These are phyloP conservation scores for Brachypodium distachyon DNA, from an alignment of 202 grass and related monocot species.

Conservation along the genomic window DNA sequence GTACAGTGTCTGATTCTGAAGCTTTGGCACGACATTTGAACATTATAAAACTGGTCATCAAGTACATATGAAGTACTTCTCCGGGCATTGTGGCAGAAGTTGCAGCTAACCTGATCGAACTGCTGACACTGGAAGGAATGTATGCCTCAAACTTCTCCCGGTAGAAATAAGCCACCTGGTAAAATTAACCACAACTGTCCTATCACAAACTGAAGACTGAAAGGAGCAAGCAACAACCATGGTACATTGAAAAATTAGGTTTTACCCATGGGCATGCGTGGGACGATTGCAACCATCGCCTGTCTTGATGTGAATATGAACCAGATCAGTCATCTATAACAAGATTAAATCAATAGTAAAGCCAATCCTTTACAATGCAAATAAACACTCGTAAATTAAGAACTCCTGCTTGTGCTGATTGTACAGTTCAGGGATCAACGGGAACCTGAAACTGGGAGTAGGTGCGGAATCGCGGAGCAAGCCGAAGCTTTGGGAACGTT, in stretches of 20 bases:
- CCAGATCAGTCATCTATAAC: neutral
- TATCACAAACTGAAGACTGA: neutral
- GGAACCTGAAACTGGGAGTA: neutral
- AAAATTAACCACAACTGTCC: neutral
- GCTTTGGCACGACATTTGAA: neutral
- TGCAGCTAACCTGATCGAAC: constrained; percentile 27
- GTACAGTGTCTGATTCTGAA: neutral
- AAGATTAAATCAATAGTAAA: neutral
- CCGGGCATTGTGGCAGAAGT: neutral
- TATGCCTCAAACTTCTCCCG: constrained; percentile 1
- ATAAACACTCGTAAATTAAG: too few species aligned
- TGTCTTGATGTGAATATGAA: neutral
- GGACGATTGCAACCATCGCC: neutral
- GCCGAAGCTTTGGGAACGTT: neutral
- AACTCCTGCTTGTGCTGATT: neutral
- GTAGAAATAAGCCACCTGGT: constrained; percentile 21
- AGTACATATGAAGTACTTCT: neutral
- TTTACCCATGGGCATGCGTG: constrained; percentile 5
- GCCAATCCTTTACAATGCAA: neutral
- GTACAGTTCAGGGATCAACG: neutral
- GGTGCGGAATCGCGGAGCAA: neutral
- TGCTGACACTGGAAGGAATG: constrained; percentile 13
- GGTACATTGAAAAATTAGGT: neutral
- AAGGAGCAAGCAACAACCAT: neutral
- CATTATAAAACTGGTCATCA: neutral